Conservation (phyloP, 805 yeast genomes). For the Scheffersomyces amazonensis region DNA sequence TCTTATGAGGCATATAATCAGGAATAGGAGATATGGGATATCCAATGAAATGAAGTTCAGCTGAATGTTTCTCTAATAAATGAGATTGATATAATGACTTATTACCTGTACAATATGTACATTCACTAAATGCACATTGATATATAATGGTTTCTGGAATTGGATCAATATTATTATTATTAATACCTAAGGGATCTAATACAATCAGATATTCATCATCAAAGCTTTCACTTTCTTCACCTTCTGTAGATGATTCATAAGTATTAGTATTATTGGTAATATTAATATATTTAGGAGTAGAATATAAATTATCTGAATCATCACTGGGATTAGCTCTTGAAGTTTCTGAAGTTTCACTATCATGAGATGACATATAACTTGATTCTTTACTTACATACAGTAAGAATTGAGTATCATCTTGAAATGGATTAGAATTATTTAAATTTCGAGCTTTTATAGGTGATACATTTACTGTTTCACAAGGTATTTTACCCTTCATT, state of each 20-base stretch:
- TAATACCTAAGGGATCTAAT: conserved; percentile 7
- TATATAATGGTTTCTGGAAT: conserved; percentile 7
- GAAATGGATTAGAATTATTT: background rate
- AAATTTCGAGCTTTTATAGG: background rate
- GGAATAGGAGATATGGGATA: conserved; percentile 17
- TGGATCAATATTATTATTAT: background rate
- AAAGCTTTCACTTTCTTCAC: conserved; percentile 7
- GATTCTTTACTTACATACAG: background rate
- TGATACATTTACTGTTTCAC: background rate
- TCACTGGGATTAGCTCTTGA: background rate
- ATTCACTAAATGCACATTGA: conserved; percentile 22
- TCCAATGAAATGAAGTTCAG: conserved; percentile 17
- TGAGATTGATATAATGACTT: conserved; percentile 22
- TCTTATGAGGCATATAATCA: background rate
- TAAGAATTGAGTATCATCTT: background rate
- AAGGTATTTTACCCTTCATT: conserved; percentile 1
- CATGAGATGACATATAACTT: background rate
- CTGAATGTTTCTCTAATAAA: conserved; percentile 18
- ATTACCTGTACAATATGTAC: conserved; percentile 28
- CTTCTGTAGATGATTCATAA: background rate
- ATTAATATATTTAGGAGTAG: background rate
- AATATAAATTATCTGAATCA: no score
- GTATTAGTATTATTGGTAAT: background rate
- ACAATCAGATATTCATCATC: conserved; percentile 25
- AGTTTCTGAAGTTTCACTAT: background rate